Percentiles rank a stretch among this genome's conserved stretches.
Evolutionary conservation across 192 early-diverging fungal genomes (phyloP).

Genomic region (Diversispora epigaea): DNA sequence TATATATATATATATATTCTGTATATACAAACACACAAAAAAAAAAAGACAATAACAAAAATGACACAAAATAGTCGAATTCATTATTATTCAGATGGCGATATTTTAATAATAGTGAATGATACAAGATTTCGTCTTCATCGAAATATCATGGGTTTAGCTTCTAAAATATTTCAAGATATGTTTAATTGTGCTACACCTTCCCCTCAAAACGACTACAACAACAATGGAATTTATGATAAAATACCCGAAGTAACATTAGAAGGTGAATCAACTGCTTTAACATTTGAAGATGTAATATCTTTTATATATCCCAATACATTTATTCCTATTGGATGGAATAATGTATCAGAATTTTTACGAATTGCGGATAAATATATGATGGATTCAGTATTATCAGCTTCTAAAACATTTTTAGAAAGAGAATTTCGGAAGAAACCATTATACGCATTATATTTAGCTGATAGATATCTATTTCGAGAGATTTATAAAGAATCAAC

Average conservation of each 20-base stretch:
- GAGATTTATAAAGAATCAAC: constrained; percentile 19
- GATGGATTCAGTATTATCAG: neutral
- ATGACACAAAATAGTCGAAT: neutral
- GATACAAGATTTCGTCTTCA: constrained; percentile 6
- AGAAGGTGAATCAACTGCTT: neutral
- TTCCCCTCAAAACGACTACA: too few relatives aligned
- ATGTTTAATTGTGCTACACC: constrained; percentile 5
- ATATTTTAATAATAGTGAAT: constrained; percentile 9
- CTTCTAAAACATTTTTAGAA: neutral
- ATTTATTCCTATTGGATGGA: neutral
- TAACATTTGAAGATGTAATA: constrained; percentile 5
- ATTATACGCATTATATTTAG: constrained; percentile 10
- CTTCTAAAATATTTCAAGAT: constrained; percentile 12
- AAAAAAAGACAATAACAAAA: neutral
- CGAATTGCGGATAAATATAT: constrained; percentile 22
- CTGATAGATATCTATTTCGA: constrained; percentile 10
- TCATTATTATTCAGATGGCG: constrained; percentile 23
- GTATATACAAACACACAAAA: too few relatives aligned
- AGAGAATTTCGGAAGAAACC: constrained; percentile 15
- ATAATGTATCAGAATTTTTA: constrained; percentile 14
- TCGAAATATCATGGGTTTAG: neutral
- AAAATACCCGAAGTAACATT: neutral
- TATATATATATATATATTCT: too few relatives aligned
- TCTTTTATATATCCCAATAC: constrained; percentile 7
- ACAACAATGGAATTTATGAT: neutral